Evolutionary conservation across 2,329 filamentous ascomycete species (phyloP), one percentile per base, ranked within the genome.

Genomic region (Colletotrichum sojae): DNA sequence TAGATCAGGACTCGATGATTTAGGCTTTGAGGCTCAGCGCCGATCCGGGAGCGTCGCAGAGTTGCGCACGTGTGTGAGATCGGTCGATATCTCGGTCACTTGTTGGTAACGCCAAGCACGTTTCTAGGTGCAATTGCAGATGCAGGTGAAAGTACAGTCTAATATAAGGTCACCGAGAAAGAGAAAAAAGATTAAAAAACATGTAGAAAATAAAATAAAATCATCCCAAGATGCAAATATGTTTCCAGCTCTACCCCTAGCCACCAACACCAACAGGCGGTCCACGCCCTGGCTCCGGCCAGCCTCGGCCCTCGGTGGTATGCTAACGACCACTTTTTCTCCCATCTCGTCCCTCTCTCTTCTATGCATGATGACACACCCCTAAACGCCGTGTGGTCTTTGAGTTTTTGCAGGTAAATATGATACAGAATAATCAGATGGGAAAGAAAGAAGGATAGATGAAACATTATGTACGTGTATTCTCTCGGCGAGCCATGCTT

Each of bases 261-360:
- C 31, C 31, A 36, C 31, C 1, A 36, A 36, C 9, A 36, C 31
- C 31, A 36, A 36, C 31, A 9, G 31, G 31, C 31, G 31, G 31
- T 36, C 31, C 31, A 36, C 31, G 31, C 31, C 31, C 31, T 36
- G 63, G 67, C 63, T 67, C 62, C 63, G 67, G 67, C 67, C 67
- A 61, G 67, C 67, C 56, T 69, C 67, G 63, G 55, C 67, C 67
- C 56, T 31, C 67, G 36, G 57, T 60, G 18, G 45, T 31, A 25
- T 55, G 56, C 43, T 43, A n/a, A 18, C 20, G 15, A 46, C 25
- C 31, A 8, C 31, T 36, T 36, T 36, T 36, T 36, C 31, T 36
- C 31, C 3, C 31, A 1, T 12, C 8, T 12, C 31, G 5, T 6
- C 1, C 40, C 20, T 20, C 18, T 20, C 39, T 22, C 6, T 10